Evolutionary conservation across 2,329 filamentous ascomycete species (phyloP).

Genomic region (Xylaria sp.): DNA sequence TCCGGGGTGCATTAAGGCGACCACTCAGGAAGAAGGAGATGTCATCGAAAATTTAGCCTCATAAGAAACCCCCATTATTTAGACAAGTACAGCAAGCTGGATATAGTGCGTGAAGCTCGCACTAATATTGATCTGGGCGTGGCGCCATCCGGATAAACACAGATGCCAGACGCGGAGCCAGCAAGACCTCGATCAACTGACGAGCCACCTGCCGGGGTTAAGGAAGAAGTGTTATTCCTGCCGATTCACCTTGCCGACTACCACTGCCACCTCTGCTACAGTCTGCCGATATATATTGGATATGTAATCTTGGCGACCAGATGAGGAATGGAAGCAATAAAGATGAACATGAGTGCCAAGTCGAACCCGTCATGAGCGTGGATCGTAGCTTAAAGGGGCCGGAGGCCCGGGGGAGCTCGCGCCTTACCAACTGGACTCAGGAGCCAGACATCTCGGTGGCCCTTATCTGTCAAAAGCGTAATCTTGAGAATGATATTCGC

Average conservation of each 20-base stretch:
- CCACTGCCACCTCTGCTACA: conserved; percentile 11
- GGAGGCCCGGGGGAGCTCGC: background rate
- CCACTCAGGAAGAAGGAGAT: conserved; percentile 27
- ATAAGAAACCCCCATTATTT: conserved; percentile 21
- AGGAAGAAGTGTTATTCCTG: conserved; percentile 24
- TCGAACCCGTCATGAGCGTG: background rate
- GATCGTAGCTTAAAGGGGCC: conserved; percentile 19
- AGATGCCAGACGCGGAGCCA: conserved; percentile 7
- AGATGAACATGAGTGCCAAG: background rate
- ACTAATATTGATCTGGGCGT: conserved; percentile 2
- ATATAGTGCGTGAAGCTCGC: conserved; percentile 2
- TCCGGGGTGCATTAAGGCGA: conserved; percentile 33
- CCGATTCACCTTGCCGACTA: conserved; percentile 22
- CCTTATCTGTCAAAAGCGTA: background rate
- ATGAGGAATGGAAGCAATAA: conserved; percentile 22
- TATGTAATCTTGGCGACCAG: conserved; percentile 21
- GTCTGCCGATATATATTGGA: conserved; percentile 20
- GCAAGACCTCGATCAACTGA: background rate
- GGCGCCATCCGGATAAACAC: conserved; percentile 26
- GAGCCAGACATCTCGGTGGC: background rate
- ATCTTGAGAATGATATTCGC: conserved; percentile 32
- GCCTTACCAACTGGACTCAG: background rate
- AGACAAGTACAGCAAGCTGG: conserved; percentile 8
- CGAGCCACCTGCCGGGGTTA: background rate
- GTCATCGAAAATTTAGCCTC: conserved; percentile 37